Conservation (phyloP, 306 rosid genomes). For the Urtica urens region DNA sequence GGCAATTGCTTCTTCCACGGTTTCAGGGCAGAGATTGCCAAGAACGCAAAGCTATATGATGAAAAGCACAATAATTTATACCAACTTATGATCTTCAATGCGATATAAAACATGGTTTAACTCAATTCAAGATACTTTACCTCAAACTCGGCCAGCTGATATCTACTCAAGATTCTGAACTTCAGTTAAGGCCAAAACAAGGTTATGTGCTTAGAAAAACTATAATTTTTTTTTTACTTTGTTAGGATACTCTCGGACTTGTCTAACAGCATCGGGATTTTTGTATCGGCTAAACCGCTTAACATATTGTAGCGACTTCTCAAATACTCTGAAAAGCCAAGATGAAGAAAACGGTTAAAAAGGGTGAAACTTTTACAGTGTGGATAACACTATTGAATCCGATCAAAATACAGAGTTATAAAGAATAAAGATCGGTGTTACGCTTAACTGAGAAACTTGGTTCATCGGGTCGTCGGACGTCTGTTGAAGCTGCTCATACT, state of each 20-base stretch:
- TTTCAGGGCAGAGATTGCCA: constrained; percentile 98
- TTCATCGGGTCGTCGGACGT: constrained; percentile 78
- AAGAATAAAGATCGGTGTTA: background rate
- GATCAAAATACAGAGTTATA: too few species aligned
- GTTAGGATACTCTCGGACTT: constrained; percentile 98
- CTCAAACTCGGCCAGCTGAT: constrained; percentile 88
- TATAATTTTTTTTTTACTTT: too few species aligned
- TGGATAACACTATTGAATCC: background rate
- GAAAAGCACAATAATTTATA: constrained; percentile 13
- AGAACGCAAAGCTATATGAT: constrained; percentile 98
- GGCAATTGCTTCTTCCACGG: constrained; percentile 98
- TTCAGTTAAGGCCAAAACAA: constrained; percentile 56
- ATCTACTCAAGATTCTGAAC: constrained; percentile 75
- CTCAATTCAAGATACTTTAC: too few species aligned
- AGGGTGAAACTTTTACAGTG: too few species aligned
- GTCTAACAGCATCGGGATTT: constrained; percentile 96
- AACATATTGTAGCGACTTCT: constrained; percentile 92
- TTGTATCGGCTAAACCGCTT: constrained; percentile 96
- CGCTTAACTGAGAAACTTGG: constrained; percentile 85
- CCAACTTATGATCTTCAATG: too few species aligned
- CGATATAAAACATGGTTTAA: too few species aligned
- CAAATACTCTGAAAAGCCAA: constrained; percentile 81
- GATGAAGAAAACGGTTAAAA: too few species aligned
- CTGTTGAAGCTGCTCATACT: constrained; percentile 95
- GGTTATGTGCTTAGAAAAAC: too few species aligned